These are phyloP conservation scores for Pestalotiopsis sp. DNA, from an alignment of 2,329 filamentous ascomycete genomes.

Conservation along the genomic window DNA sequence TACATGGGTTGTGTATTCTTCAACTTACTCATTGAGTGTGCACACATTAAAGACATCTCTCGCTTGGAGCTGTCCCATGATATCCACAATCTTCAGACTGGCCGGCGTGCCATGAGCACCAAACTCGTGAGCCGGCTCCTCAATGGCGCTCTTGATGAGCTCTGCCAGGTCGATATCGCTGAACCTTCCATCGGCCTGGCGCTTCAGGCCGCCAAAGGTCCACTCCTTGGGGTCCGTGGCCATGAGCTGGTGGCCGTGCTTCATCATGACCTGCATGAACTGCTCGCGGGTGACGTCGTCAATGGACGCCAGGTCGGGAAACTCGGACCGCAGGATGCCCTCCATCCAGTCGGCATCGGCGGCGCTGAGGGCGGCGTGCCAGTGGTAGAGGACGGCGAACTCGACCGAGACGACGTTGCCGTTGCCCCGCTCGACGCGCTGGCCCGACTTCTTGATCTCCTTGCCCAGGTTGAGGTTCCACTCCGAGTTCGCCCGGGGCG, in stretches of 20 bases:
- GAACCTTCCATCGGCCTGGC: conserved; percentile 69
- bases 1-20: neutral
- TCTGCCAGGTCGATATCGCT: conserved; percentile 76
- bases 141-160: conserved; percentile 71
- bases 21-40: conserved; percentile 12
- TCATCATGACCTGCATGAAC: conserved; percentile 44
- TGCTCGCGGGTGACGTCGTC: conserved; percentile 44
- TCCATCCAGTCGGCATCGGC: conserved; percentile 50
- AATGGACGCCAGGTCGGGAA: conserved; percentile 42
- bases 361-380: conserved; percentile 46
- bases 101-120: conserved; percentile 15
- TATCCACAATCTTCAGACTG: conserved; percentile 17
- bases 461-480: conserved; percentile 48
- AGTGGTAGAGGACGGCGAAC: conserved; percentile 49
- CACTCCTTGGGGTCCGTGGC: conserved; percentile 48
- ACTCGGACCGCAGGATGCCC: conserved; percentile 32
- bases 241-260: conserved; percentile 8
- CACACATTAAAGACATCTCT: conserved; percentile 14
- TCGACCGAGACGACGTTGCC: conserved; percentile 49
- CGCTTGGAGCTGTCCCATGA: conserved; percentile 16
- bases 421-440: conserved; percentile 42
- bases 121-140: conserved; percentile 17
- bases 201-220: conserved; percentile 66
- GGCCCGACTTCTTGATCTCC: conserved; percentile 43
- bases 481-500: conserved; percentile 44